Base-by-base conservation (phyloP, 208 protist genomes). In the Trypanosoma cruzi region DNA sequence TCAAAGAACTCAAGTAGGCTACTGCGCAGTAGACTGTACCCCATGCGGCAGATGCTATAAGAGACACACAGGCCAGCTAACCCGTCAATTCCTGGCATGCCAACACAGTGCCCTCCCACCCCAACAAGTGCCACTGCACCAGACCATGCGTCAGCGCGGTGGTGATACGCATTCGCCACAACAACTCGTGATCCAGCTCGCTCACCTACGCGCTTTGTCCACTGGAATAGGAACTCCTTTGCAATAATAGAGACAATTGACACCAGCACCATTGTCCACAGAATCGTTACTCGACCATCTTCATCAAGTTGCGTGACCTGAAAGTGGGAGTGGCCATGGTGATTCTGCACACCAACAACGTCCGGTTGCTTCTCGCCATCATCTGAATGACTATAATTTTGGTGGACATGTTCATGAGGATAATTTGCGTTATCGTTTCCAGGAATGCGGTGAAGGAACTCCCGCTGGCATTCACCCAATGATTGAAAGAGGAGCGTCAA, bases 141-240 rank as follows among this genome's bases (percentile, higher is more conserved):
- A 59, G 82, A 92, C 88, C 91, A 96, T 24, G 91, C 91, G 69
- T 96, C 91, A 1, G 88, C 91, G 22, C 91, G 88, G 73, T 96
- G 91, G 57, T 96, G 91, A 54, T 89, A 96, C 2, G 91, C 91
- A 68, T 96, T 96, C 20, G 91, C 91, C 26, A 96, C 80, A 3
- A 94, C 86, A 50, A 96, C 91, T 0, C 88, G 86, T 20, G 91
- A 96, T 1, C 85, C 83, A 7, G 91, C 91, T 1, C 68, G 75
- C 71, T 80, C 57, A 1, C 91, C 91, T 1, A 96, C 88, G 1
- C 85, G 80, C 14, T 75, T 74, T 0, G 91, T 88, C 88, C 91
- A 96, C 48, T 66, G 91, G 40, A 92, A 96, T 16, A 96, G 75
- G 28, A 90, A 20, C 57, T 96, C 91, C 73, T 96, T 96, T 37